Evolutionary conservation across 179 eudicot species (phyloP).

Genomic region (Beta lomatogona): DNA sequence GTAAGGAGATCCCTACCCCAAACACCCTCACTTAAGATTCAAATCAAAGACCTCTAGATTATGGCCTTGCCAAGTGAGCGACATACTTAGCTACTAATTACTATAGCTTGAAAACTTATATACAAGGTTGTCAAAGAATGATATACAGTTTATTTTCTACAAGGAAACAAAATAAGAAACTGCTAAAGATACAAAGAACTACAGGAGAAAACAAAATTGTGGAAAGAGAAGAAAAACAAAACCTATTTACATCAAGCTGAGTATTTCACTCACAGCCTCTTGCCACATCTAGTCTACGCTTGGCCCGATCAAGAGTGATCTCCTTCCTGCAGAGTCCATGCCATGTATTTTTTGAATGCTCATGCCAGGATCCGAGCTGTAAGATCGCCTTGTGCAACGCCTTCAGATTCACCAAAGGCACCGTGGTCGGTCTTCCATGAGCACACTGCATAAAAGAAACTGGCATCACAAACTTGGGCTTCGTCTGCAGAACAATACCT

Average conservation of each 20-base stretch:
- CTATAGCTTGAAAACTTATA: background rate
- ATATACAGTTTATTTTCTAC: background rate
- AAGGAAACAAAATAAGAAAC: background rate
- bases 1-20: too few relatives aligned
- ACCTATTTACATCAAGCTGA: background rate
- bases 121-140: constrained; percentile 14
- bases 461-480: background rate
- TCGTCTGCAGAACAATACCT: background rate
- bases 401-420: constrained; percentile 74
- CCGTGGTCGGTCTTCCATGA: constrained; percentile 98
- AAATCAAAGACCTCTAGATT: too few relatives aligned
- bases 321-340: constrained; percentile 66
- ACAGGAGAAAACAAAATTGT: background rate
- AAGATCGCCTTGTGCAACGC: constrained; percentile 61
- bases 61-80: too few relatives aligned
- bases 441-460: constrained; percentile 72
- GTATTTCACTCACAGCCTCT: constrained; percentile 25
- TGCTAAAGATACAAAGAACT: background rate
- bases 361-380: constrained; percentile 47
- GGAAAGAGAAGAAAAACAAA: background rate
- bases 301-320: constrained; percentile 57
- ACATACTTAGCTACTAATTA: too few relatives aligned
- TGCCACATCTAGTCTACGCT: constrained; percentile 33
- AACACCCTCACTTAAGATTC: too few relatives aligned
- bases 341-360: constrained; percentile 47